Conservation (phyloP, 805 yeast species). For the Ogataea paradorogensis region DNA sequence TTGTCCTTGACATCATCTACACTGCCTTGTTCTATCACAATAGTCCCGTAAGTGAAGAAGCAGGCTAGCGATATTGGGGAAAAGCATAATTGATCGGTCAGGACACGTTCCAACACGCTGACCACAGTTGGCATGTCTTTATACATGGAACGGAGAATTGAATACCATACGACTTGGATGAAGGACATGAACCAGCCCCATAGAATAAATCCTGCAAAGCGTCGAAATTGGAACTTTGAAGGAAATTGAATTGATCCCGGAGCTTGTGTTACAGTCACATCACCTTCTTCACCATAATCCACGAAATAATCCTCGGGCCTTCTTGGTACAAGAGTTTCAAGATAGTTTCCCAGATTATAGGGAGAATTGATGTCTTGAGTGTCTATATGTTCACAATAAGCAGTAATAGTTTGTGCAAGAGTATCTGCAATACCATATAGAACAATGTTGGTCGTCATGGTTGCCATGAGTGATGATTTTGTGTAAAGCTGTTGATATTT, state of each 20-base stretch:
- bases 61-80: slow-evolving; percentile 81
- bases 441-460: slow-evolving; percentile 74
- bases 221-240: slow-evolving; percentile 53
- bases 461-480: slow-evolving; percentile 67
- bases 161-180: slow-evolving; percentile 87
- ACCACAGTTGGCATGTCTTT: slow-evolving; percentile 80
- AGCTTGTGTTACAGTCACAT: background rate
- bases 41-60: slow-evolving; percentile 82
- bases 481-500: slow-evolving; percentile 61
- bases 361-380: slow-evolving; percentile 14
- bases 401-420: slow-evolving; percentile 71
- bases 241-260: background rate
- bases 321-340: slow-evolving; percentile 16
- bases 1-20: slow-evolving; percentile 61
- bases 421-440: slow-evolving; percentile 90
- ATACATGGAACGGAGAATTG: slow-evolving; percentile 71
- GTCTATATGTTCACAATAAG: slow-evolving; percentile 18
- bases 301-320: slow-evolving; percentile 30
- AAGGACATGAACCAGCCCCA: slow-evolving; percentile 89
- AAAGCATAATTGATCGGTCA: slow-evolving; percentile 85
- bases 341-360: slow-evolving; percentile 20
- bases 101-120: slow-evolving; percentile 79
- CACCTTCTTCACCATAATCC: slow-evolving; percentile 31
- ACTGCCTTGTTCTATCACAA: slow-evolving; percentile 74
- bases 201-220: slow-evolving; percentile 73